Evolutionary conservation across 2,329 filamentous ascomycete species (phyloP).

Genomic region (Teratosphaeria epicoccoides): DNA sequence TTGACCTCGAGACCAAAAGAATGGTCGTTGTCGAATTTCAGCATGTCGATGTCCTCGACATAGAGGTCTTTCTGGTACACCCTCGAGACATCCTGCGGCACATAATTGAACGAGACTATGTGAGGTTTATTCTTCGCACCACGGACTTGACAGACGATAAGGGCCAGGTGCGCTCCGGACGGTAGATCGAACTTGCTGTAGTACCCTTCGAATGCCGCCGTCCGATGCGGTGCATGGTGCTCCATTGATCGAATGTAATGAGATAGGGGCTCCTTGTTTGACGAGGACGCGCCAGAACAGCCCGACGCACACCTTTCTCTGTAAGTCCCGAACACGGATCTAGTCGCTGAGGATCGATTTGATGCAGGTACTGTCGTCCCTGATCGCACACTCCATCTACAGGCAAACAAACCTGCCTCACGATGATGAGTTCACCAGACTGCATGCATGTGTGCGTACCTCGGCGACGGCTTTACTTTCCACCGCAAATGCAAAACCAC

Average conservation of each 20-base stretch:
- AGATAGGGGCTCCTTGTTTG: background rate
- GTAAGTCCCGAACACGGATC: no score
- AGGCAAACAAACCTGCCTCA: no score
- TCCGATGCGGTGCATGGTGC: slow-evolving; percentile 32
- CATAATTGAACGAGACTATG: slow-evolving; percentile 42
- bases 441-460: no score
- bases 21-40: slow-evolving; percentile 15
- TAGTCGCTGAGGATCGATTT: no score
- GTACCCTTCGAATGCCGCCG: slow-evolving; percentile 38
- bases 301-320: no score
- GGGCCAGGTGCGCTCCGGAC: slow-evolving; percentile 35
- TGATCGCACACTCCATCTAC: no score
- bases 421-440: background rate
- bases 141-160: slow-evolving; percentile 39
- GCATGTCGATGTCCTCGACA: slow-evolving; percentile 30
- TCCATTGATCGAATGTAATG: slow-evolving; percentile 28
- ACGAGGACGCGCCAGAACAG: no score
- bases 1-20: slow-evolving; percentile 33
- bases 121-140: slow-evolving; percentile 30
- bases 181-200: slow-evolving; percentile 41
- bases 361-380: no score
- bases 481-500: background rate
- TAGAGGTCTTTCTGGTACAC: slow-evolving; percentile 36
- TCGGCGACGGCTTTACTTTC: no score
- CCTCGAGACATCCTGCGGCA: slow-evolving; percentile 25